Evolutionary conservation across 192 early-diverging fungal species (phyloP), one percentile per base, ranked within the genome.

Genomic region (Dissophora globulifera): DNA sequence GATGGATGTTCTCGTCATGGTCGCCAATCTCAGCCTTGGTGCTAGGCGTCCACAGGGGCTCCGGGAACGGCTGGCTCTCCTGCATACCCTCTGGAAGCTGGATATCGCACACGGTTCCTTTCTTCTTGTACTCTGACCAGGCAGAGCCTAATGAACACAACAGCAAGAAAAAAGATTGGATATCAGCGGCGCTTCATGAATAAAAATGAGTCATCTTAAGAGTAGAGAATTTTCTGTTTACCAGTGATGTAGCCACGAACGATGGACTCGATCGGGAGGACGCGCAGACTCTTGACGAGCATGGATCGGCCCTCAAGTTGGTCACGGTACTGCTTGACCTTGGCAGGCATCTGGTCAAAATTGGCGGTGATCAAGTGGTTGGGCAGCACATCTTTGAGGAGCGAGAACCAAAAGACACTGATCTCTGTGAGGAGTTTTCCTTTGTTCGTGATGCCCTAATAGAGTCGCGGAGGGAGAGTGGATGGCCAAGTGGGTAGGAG

Each of bases 11-110:
- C 65, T 97, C 95, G 79, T 99, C 94, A 58, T 99, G 98, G 51
- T 95, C 93, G 27, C 98, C 98, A 69, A 96, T 89, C 58, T 99
- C 98, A 32, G 98, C 98, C 86, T 99, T 99, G 45, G 98, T 99
- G 79, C 93, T 95, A 26, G 98, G 98, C 22, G 98, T 99, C 75
- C 96, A 99, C 27, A 99, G 75, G 10, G 95, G 86, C 51, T 85
- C 67, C 4, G 84, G 87, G 41, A 99, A 89, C 65, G 90, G 90
- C 71, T 97, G 83, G 56, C 92, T 93, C 78, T 98, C 95, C 41
- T 87, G 78, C 56, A 99, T 76, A 6, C 90, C 93, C 7, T 71
- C 62, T 1, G 95, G 92, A 42, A 99, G 84, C 15, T 78, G 79
- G 43, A 99, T 96, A 67, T 94, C 95, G 69, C 98, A 99, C 25